Percentiles rank a stretch among this genome's conserved stretches.
phyloP scores from a whole-genome alignment of 1,139 yeast genomes.

The Yamadazyma mexicana region DNA sequence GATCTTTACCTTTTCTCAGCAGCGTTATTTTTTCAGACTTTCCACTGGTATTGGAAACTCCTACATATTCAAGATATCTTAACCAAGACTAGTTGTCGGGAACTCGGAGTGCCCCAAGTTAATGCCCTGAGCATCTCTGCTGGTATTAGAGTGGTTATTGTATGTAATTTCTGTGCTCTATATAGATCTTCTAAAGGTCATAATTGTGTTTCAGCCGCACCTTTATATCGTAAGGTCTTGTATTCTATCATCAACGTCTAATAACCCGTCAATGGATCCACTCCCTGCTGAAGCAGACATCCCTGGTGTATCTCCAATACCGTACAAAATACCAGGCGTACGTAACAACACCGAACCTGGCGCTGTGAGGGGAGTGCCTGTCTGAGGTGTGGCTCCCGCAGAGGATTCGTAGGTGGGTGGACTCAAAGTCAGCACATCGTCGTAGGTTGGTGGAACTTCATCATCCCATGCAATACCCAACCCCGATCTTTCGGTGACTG shows the following conservation, averaged over 20 bases:
- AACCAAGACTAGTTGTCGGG: too few relatives aligned
- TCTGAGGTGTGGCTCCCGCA: slow-evolving; percentile 15
- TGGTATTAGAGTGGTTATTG: too few relatives aligned
- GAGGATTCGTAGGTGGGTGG: slow-evolving; percentile 73
- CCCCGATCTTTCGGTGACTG: slow-evolving; percentile 86
- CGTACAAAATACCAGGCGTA: slow-evolving; percentile 36
- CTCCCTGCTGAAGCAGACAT: slow-evolving; percentile 14
- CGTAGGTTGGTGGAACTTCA: slow-evolving; percentile 96
- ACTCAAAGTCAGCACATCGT: slow-evolving; percentile 73
- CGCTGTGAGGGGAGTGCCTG: slow-evolving; percentile 9
- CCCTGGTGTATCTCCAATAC: slow-evolving; percentile 45
- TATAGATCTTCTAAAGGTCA: too few relatives aligned
- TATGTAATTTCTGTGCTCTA: too few relatives aligned
- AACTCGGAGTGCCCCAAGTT: too few relatives aligned
- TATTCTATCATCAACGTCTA: slow-evolving; percentile 34
- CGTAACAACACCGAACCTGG: slow-evolving; percentile 10
- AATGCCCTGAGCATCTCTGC: too few relatives aligned
- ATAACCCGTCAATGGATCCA: slow-evolving; percentile 26
- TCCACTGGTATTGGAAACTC: too few relatives aligned
- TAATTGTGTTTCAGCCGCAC: neutral
- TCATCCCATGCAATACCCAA: slow-evolving; percentile 98
- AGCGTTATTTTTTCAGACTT: too few relatives aligned
- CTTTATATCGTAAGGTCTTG: slow-evolving; percentile 26
- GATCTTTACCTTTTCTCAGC: too few relatives aligned
- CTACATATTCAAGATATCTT: too few relatives aligned